Conservation (phyloP, 768 basidiomycete genomes). For the Pleurotus giganteus region DNA sequence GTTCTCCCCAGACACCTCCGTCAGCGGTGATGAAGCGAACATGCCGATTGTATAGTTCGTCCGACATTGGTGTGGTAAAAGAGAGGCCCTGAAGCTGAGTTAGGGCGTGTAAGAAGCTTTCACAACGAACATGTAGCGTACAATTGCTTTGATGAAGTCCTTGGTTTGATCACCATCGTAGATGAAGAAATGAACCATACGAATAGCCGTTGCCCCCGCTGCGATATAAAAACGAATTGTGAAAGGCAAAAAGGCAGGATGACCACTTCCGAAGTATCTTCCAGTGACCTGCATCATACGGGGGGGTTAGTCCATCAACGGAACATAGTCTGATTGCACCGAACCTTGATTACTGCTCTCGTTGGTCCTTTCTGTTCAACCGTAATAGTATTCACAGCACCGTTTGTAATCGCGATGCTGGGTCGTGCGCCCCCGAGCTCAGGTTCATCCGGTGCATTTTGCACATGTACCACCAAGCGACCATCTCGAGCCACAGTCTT, state of each 20-base stretch:
- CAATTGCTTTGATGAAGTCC: slow-evolving; percentile 37
- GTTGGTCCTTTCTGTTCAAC: slow-evolving; percentile 36
- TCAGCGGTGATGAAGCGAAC: slow-evolving; percentile 30
- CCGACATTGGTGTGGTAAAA: slow-evolving; percentile 32
- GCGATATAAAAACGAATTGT: slow-evolving; percentile 34
- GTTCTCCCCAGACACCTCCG: slow-evolving; percentile 37
- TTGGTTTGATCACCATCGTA: slow-evolving; percentile 35
- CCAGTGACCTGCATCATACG: slow-evolving; percentile 25
- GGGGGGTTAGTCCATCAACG: background rate
- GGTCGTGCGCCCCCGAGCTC: slow-evolving; percentile 25
- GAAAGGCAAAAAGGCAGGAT: slow-evolving; percentile 33
- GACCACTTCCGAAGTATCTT: slow-evolving; percentile 30
- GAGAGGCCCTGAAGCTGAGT: slow-evolving; percentile 23
- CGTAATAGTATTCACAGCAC: slow-evolving; percentile 25
- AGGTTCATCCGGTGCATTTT: slow-evolving; percentile 31
- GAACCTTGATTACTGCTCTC: slow-evolving; percentile 34
- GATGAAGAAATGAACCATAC: slow-evolving; percentile 36
- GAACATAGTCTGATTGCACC: background rate
- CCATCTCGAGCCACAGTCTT: slow-evolving; percentile 26
- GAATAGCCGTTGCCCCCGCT: slow-evolving; percentile 28
- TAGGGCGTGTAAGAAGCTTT: background rate
- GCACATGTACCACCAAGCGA: slow-evolving; percentile 28
- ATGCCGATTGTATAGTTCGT: slow-evolving; percentile 33
- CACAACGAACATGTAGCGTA: slow-evolving; percentile 6
- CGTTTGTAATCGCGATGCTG: slow-evolving; percentile 20